These are phyloP conservation scores for Hyphodiscus sp. DNA, from an alignment of 2,329 filamentous ascomycete genomes.

Conservation along the genomic window DNA sequence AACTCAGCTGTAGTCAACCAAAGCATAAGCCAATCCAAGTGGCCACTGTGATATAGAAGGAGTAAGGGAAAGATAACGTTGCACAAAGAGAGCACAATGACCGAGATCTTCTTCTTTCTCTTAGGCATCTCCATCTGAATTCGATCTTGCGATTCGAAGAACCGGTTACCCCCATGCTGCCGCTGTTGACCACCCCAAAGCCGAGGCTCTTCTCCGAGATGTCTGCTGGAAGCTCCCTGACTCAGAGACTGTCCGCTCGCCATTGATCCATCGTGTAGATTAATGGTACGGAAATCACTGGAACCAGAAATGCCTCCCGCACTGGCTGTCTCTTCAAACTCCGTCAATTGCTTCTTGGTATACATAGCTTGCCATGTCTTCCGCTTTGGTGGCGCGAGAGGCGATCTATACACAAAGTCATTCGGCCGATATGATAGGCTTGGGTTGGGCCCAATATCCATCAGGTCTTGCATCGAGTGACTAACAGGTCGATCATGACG, in stretches of 20 bases:
- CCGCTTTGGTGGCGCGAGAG: slow-evolving; percentile 23
- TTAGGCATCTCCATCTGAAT: slow-evolving; percentile 6
- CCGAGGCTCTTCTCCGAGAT: slow-evolving; percentile 16
- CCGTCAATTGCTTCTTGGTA: slow-evolving; percentile 15
- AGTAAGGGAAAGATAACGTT: slow-evolving; percentile 25
- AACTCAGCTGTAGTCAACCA: slow-evolving; percentile 23
- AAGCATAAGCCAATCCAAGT: slow-evolving; percentile 21
- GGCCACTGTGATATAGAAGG: slow-evolving; percentile 20
- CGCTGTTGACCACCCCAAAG: not conserved
- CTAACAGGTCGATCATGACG: slow-evolving; percentile 6
- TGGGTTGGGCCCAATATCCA: not conserved
- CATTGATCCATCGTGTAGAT: not conserved
- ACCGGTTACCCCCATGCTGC: too few relatives aligned
- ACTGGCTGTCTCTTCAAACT: slow-evolving; percentile 15
- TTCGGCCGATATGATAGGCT: slow-evolving; percentile 1
- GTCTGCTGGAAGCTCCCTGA: slow-evolving; percentile 10
- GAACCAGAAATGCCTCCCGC: slow-evolving; percentile 12
- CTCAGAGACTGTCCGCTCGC: not conserved
- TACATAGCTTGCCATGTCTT: slow-evolving; percentile 25
- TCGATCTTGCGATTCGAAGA: slow-evolving; percentile 10
- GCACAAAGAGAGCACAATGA: slow-evolving; percentile 19
- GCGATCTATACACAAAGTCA: slow-evolving; percentile 25
- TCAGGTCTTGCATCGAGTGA: not conserved
- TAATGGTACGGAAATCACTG: slow-evolving; percentile 4
- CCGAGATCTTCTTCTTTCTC: slow-evolving; percentile 19